Base-by-base conservation (phyloP, 2,329 filamentous ascomycete genomes). In the Xylariaceae sp. region DNA sequence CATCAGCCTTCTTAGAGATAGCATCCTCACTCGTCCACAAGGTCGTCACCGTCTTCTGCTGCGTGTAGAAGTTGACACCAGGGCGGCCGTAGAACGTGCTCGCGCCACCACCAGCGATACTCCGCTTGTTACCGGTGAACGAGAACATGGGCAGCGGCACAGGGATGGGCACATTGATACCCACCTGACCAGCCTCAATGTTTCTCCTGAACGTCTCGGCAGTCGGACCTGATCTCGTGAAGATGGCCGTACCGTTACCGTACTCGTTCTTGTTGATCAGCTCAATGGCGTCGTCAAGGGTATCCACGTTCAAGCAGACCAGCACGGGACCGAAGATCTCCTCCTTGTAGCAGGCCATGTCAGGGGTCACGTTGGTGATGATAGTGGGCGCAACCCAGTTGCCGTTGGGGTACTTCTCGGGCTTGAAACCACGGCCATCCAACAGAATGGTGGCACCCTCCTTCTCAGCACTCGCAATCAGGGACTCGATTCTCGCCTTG, bases 81-180 rank as follows among this genome's bases (percentile, higher is more conserved):
- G 92, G 90, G 76, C 90, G 89, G 66, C 94, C 94, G 76, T 99
- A 99, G 74, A 99, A 97, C 13, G 92, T 96, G 77, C 85, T 96
- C 44, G 90, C 89, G 62, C 94, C 93, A 55, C 92, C 92, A 57
- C 93, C 94, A 0, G 94, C 94, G 59, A 97, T 82, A 70, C 87
- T 91, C 82, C 89, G 92, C 87, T 99, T 93, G 79, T 88, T 88
- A 50, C 85, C 86, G 34, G 86, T 88, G 73, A 89, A 88, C 58
- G 82, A 86, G 75, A 88, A 88, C 81, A 88, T 87, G 71, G 86
- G 85, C 67, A 88, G 76, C 11, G 86, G 86, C 61, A 88, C 85
- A 50, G 84, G 88, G 69, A 92, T 92, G 17, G 88, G 88, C 9
- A 92, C 89, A 69, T 94, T 94, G 78, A 94, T 89, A 53, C 90